phyloP scores from a whole-genome alignment of 768 basidiomycete species.

The Leccinum boreale region DNA sequence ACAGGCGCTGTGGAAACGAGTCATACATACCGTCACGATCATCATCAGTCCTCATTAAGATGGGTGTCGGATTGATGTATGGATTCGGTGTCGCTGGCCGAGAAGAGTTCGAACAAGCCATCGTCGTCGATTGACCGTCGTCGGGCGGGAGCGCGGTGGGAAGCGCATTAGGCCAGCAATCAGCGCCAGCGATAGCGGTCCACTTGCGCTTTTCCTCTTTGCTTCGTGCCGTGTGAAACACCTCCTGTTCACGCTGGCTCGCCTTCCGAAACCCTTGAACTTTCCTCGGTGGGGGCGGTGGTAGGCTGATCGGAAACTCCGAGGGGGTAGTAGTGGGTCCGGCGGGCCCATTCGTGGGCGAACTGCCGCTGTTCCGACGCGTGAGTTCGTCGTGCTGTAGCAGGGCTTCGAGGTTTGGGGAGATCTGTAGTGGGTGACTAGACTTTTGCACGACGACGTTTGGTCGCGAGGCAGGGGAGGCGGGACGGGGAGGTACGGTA shows the following conservation, averaged over 20 bases:
- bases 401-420: slow-evolving; percentile 57
- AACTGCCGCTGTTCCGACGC: slow-evolving; percentile 29
- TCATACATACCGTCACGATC: slow-evolving; percentile 18
- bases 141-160: slow-evolving; percentile 2
- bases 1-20: neutral
- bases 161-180: slow-evolving; percentile 25
- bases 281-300: slow-evolving; percentile 34
- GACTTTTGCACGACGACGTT: slow-evolving; percentile 1
- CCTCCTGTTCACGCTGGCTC: slow-evolving; percentile 15
- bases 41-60: slow-evolving; percentile 10
- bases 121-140: slow-evolving; percentile 1
- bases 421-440: slow-evolving; percentile 43
- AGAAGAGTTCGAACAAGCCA: slow-evolving; percentile 11
- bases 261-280: slow-evolving; percentile 12
- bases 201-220: slow-evolving; percentile 16
- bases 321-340: slow-evolving; percentile 1
- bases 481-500: slow-evolving; percentile 21
- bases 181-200: slow-evolving; percentile 11
- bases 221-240: slow-evolving; percentile 10
- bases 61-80: slow-evolving; percentile 37
- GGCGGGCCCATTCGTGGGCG: slow-evolving; percentile 18
- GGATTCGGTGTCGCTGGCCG: slow-evolving; percentile 30
- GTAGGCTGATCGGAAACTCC: slow-evolving; percentile 27
- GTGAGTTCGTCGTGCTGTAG: slow-evolving; percentile 54
- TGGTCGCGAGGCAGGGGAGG: slow-evolving; percentile 9